Conservation (phyloP, 2,329 filamentous ascomycete genomes). For the Scytalidium sp. region DNA sequence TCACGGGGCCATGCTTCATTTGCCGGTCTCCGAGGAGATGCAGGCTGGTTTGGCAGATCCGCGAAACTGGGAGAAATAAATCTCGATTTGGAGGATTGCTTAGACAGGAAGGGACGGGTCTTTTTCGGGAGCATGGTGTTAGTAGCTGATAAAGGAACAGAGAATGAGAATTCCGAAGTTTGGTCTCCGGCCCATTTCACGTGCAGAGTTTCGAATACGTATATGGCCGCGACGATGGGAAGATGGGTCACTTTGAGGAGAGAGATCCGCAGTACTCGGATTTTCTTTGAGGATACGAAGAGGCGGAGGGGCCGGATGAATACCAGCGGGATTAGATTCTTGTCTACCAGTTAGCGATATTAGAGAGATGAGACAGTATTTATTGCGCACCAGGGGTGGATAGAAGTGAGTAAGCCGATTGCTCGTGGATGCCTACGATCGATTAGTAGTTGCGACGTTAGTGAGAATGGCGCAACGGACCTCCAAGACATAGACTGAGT, state of each 20-base stretch:
- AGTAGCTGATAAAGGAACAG: conserved; percentile 10
- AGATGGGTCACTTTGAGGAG: conserved; percentile 62
- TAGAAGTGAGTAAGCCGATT: conserved; percentile 69
- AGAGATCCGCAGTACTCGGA: conserved; percentile 60
- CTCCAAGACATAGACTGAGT: conserved; percentile 61
- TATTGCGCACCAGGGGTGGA: conserved; percentile 50
- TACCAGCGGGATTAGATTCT: conserved; percentile 71
- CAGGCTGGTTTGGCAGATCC: conserved; percentile 7
- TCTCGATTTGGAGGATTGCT: conserved; percentile 11
- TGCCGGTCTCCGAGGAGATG: conserved; percentile 5
- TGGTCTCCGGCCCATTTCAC: conserved; percentile 13
- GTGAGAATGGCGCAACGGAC: conserved; percentile 2
- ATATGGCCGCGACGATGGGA: conserved; percentile 67
- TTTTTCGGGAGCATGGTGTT: conserved; percentile 8
- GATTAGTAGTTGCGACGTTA: conserved; percentile 12
- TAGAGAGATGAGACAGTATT: conserved; percentile 17
- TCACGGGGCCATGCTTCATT: neutral
- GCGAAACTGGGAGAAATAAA: conserved; percentile 13
- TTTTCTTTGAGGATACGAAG: conserved; percentile 59
- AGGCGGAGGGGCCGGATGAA: conserved; percentile 71
- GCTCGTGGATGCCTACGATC: conserved; percentile 55
- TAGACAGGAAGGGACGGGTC: conserved; percentile 18
- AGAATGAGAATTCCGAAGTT: conserved; percentile 15
- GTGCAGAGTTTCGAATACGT: conserved; percentile 44
- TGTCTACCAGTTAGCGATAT: conserved; percentile 16